These are phyloP conservation scores for Periglandula ipomoeae DNA, from an alignment of 2,329 filamentous ascomycete genomes.

Conservation along the genomic window DNA sequence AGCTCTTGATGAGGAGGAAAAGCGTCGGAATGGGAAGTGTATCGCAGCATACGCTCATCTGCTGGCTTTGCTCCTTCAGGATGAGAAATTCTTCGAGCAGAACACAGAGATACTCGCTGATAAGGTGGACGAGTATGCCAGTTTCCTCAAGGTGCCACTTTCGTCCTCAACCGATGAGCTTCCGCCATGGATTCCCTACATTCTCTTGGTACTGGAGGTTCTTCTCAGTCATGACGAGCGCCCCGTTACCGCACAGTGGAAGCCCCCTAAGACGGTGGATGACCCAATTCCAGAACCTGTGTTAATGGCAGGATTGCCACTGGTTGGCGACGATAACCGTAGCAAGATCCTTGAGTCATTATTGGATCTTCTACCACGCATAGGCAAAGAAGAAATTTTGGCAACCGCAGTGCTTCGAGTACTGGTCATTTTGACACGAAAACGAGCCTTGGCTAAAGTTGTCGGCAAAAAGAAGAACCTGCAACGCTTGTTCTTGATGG, in stretches of 20 bases:
- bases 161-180: slow-evolving; percentile 64
- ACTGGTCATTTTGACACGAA: slow-evolving; percentile 78
- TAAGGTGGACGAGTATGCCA: slow-evolving; percentile 65
- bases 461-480: slow-evolving; percentile 85
- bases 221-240: slow-evolving; percentile 84
- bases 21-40: slow-evolving; percentile 51
- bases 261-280: slow-evolving; percentile 39
- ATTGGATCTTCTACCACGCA: slow-evolving; percentile 73
- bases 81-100: slow-evolving; percentile 68
- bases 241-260: slow-evolving; percentile 67
- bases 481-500: slow-evolving; percentile 86
- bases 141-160: slow-evolving; percentile 64
- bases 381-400: slow-evolving; percentile 79
- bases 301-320: slow-evolving; percentile 51
- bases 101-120: slow-evolving; percentile 67
- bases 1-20: slow-evolving; percentile 49
- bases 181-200: slow-evolving; percentile 87
- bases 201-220: slow-evolving; percentile 83
- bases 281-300: slow-evolving; percentile 43
- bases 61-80: slow-evolving; percentile 77
- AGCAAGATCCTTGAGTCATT: slow-evolving; percentile 63
- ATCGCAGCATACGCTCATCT: slow-evolving; percentile 89
- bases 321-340: slow-evolving; percentile 52
- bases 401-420: slow-evolving; percentile 77
- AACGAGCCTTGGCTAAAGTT: slow-evolving; percentile 61